A percentile compares a stretch with the other conserved stretches of the same genome.
phyloP scores from a whole-genome alignment of 2,329 filamentous ascomycete species.

The Fusarium sp. region DNA sequence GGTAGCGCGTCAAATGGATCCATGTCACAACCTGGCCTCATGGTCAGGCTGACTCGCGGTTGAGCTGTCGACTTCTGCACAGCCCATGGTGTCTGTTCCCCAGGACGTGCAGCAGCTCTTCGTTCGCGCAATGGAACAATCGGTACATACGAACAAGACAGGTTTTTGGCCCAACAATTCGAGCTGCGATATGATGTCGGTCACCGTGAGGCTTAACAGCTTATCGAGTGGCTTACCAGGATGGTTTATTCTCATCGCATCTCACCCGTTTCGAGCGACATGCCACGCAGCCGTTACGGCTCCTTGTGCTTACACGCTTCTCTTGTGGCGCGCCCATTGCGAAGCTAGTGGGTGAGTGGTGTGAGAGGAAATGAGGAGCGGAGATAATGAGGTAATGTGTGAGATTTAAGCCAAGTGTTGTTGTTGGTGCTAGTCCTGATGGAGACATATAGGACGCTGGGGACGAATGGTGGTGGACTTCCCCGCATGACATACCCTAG shows the following conservation, averaged over 20 bases:
- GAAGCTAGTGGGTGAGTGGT: background rate
- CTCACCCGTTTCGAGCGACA: background rate
- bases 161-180: background rate
- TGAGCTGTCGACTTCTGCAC: background rate
- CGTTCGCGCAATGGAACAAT: background rate
- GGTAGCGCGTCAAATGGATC: background rate
- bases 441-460: background rate
- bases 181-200: background rate
- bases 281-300: background rate
- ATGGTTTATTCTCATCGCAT: background rate
- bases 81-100: background rate
- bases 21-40: background rate
- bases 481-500: background rate
- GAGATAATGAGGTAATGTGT: background rate
- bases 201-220: no score
- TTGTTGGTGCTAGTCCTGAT: background rate
- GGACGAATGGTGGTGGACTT: background rate
- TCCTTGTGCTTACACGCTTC: background rate
- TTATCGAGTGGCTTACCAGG: background rate
- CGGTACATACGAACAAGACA: background rate
- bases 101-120: background rate
- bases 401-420: background rate
- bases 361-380: background rate
- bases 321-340: background rate
- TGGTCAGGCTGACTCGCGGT: background rate